These are phyloP conservation scores for Diacronema lutheri DNA, from an alignment of 78 protist species.

Conservation along the genomic window DNA sequence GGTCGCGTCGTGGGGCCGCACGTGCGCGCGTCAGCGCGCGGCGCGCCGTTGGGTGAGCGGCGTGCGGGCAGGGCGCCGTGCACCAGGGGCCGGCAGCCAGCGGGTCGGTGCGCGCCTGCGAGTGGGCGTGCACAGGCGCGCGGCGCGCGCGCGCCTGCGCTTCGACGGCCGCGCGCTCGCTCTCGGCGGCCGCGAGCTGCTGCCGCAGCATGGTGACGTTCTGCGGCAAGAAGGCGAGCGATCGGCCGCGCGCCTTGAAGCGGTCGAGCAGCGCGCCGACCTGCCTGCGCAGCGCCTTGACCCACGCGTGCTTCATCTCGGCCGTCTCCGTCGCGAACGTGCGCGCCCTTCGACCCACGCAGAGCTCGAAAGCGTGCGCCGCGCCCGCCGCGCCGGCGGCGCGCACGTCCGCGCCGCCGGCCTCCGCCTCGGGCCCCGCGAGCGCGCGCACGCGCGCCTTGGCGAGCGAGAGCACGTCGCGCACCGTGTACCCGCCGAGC, in stretches of 20 bases:
- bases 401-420: too few relatives aligned
- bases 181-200: not conserved
- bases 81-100: too few relatives aligned
- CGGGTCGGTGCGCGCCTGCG: too few relatives aligned
- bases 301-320: not conserved
- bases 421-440: not conserved
- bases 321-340: not conserved
- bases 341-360: too few relatives aligned
- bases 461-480: not conserved
- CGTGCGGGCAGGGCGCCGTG: too few relatives aligned
- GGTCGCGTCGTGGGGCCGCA: too few relatives aligned
- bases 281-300: not conserved
- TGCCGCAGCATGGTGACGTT: not conserved
- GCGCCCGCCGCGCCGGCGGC: not conserved
- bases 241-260: not conserved
- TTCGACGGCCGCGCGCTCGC: not conserved
- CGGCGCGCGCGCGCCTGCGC: not conserved
- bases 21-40: too few relatives aligned
- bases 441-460: not conserved
- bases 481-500: not conserved
- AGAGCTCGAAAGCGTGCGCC: not conserved
- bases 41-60: too few relatives aligned
- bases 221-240: not conserved
- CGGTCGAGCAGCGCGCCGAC: not conserved
- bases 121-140: too few relatives aligned